Evolutionary conservation across 106 monocot species (phyloP), one percentile per base, ranked within the genome.

Genomic region (Dioscorea zingiberensis): DNA sequence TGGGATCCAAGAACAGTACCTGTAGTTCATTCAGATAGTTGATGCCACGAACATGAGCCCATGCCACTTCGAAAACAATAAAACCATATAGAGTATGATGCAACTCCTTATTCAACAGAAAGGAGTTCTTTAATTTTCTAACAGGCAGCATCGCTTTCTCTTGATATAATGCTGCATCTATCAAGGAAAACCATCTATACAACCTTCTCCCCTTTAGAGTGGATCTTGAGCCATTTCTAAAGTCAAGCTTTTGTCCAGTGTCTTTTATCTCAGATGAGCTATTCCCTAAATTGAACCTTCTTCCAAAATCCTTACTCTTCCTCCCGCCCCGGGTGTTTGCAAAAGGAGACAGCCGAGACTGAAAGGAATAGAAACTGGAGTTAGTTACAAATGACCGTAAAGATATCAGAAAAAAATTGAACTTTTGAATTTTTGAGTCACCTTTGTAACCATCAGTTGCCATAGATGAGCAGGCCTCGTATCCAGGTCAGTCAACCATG

Each of bases 391-490:
- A 51, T 4, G 15, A 15, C 19, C 13, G 4, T 51, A 51, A 13
- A 3, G 23, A 48, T 46, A 0, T 64, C 9, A 59, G 2, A 60
- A 58, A 19, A 18, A 1, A 16, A 27, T 25, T 27, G 32, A 14
- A 38, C 17, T 10, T 19, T 1, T n/a, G 18, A 24, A 63, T 58
- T 60, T 51, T 3, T 29, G 26, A 23, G 29, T 10, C 21, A 98
- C 97, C 97, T 89, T 98, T 14, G 88, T 98, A 69, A 98, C 97
- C 88, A 98, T 92, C 66, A 92, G 80, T 64, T 98, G 97, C 97
- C 97, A 98, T 29, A 98, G 69, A 67, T 86, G 86, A 69, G 88
- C 79, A 58, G 93, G 74, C 56, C 68, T 60, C 69, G 81, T 73
- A 58, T 88, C 88, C 28, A 71, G 77, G 32, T 84, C 77, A 62